Evolutionary conservation across 805 yeast genomes (phyloP).

Genomic region (Wickerhamomyces bovis): DNA sequence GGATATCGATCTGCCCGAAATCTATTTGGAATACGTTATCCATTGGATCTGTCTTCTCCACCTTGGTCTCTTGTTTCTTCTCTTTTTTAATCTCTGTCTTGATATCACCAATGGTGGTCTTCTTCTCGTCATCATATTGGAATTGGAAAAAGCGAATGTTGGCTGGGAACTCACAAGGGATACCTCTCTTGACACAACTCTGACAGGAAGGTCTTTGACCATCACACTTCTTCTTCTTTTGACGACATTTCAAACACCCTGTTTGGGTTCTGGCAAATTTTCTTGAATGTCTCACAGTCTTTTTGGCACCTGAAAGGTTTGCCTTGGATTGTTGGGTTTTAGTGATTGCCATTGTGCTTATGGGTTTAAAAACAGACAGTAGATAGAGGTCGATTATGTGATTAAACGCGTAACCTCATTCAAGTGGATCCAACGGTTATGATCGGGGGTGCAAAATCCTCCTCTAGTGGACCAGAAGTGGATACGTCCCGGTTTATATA

Average conservation of each 20-base stretch:
- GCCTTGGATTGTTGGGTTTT: not conserved
- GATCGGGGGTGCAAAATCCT: no score
- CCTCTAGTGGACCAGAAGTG: not conserved
- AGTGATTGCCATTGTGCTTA: not conserved
- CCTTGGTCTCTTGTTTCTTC: not conserved
- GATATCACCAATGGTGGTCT: not conserved
- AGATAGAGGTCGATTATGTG: no score
- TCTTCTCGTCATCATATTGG: not conserved
- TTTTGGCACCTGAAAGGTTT: slow-evolving; percentile 1
- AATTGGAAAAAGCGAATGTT: slow-evolving; percentile 21
- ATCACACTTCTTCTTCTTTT: slow-evolving; percentile 27
- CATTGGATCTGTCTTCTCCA: not conserved
- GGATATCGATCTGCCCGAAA: not conserved
- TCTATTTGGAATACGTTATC: not conserved
- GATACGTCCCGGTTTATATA: not conserved
- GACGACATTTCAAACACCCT: slow-evolving; percentile 25
- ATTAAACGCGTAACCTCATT: no score
- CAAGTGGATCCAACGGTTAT: no score
- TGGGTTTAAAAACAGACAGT: no score
- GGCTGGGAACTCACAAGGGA: slow-evolving; percentile 21
- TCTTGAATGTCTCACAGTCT: slow-evolving; percentile 21
- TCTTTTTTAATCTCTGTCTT: not conserved
- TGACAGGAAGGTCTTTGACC: slow-evolving; percentile 21
- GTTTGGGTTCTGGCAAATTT: slow-evolving; percentile 24
- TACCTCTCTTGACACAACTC: slow-evolving; percentile 21